Evolutionary conservation across 2,329 filamentous ascomycete genomes (phyloP).

Genomic region (Cladorrhinum sp.): DNA sequence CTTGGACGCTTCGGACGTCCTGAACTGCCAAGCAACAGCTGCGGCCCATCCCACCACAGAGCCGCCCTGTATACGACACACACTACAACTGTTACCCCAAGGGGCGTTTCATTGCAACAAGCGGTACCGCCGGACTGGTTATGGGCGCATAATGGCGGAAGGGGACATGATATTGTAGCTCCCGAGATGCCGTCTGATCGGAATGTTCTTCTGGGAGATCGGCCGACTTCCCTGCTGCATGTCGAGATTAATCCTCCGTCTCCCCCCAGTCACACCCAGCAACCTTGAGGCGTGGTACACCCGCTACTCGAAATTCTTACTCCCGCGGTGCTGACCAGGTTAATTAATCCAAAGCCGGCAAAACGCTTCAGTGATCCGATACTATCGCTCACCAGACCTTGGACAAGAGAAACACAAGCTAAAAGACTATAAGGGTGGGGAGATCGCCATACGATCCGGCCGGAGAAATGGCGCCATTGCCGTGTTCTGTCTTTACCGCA

Average conservation of each 20-base stretch:
- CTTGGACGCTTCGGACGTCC: not conserved
- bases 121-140: constrained; percentile 17
- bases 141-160: constrained; percentile 4
- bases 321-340: constrained; percentile 2
- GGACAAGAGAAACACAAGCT: not conserved
- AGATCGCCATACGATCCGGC: constrained; percentile 23
- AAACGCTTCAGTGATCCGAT: constrained; percentile 25
- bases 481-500: constrained; percentile 19
- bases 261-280: constrained; percentile 3
- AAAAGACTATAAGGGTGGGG: constrained; percentile 21
- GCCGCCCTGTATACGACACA: not conserved
- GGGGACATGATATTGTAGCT: constrained; percentile 14
- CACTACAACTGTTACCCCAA: constrained; percentile 5
- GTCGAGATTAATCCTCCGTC: constrained; percentile 18
- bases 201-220: constrained; percentile 10
- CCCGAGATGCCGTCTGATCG: constrained; percentile 23
- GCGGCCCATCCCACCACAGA: not conserved
- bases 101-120: constrained; percentile 9
- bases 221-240: constrained; percentile 14
- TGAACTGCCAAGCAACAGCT: constrained; percentile 2
- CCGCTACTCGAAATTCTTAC: constrained; percentile 3
- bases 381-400: constrained; percentile 15
- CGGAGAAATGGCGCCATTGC: constrained; percentile 19
- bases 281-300: constrained; percentile 10
- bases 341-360: constrained; percentile 24